These are phyloP conservation scores for Melampsora occidentalis DNA, from an alignment of 1,284 basidiomycete genomes.

Conservation along the genomic window DNA sequence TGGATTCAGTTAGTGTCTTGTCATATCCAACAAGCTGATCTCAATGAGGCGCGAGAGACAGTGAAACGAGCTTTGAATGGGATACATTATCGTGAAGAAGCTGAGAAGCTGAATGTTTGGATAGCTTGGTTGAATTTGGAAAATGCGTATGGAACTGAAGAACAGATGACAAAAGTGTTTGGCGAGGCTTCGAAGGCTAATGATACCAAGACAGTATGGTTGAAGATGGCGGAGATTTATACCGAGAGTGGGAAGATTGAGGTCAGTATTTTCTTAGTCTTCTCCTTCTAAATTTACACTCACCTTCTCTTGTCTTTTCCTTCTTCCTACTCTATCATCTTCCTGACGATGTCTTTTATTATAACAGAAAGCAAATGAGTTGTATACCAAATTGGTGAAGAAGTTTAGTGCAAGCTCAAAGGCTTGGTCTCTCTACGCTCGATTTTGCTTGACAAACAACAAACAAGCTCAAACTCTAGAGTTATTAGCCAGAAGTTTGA, in stretches of 20 bases:
- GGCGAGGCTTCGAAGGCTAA: slow-evolving; percentile 85
- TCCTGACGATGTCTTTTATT: neutral
- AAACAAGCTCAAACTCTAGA: slow-evolving; percentile 1
- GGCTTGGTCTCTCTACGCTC: slow-evolving; percentile 36
- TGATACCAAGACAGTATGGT: slow-evolving; percentile 84
- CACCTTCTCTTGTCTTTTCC: neutral
- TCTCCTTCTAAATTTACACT: neutral
- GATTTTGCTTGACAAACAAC: slow-evolving; percentile 34
- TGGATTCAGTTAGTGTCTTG: slow-evolving; percentile 99
- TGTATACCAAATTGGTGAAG: slow-evolving; percentile 27
- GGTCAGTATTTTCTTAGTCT: slow-evolving; percentile 57
- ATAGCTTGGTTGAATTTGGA: slow-evolving; percentile 93
- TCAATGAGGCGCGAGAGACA: slow-evolving; percentile 87
- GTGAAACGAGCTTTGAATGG: slow-evolving; percentile 78
- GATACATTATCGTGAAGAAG: slow-evolving; percentile 94
- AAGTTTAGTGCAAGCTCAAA: slow-evolving; percentile 38
- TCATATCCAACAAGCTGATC: slow-evolving; percentile 89
- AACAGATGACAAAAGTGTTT: slow-evolving; percentile 73
- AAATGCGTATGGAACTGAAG: slow-evolving; percentile 84
- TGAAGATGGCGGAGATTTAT: slow-evolving; percentile 78
- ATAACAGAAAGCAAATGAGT: slow-evolving; percentile 40
- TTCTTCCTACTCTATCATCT: neutral
- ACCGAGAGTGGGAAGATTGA: slow-evolving; percentile 76
- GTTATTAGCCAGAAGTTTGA: slow-evolving; percentile 66
- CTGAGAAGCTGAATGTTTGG: slow-evolving; percentile 96